A percentile compares a stretch with the other conserved stretches of the same genome.
phyloP scores from a whole-genome alignment of 1,284 basidiomycete species.

The Leccinum pseudoinsigne region DNA sequence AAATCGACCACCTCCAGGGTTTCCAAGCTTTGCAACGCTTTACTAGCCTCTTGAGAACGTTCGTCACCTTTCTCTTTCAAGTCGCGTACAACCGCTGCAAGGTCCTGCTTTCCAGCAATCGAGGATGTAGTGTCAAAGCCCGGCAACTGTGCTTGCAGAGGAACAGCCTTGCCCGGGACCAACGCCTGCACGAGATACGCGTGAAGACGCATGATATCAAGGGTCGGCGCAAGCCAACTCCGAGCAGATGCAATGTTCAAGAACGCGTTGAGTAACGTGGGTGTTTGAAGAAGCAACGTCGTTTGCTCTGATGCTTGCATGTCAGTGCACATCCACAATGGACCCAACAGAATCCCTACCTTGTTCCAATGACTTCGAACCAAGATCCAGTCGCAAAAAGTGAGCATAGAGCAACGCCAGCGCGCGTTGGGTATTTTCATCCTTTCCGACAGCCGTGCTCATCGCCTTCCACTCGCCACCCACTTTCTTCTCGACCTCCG shows the following conservation, averaged over 20 bases:
- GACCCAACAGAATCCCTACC: slow-evolving; percentile 45
- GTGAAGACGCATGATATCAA: slow-evolving; percentile 82
- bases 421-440: slow-evolving; percentile 46
- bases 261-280: slow-evolving; percentile 79
- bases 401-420: slow-evolving; percentile 86
- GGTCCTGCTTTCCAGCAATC: slow-evolving; percentile 21
- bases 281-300: slow-evolving; percentile 66
- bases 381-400: slow-evolving; percentile 73
- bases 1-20: slow-evolving; percentile 83
- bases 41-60: slow-evolving; percentile 53
- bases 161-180: slow-evolving; percentile 54
- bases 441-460: slow-evolving; percentile 38
- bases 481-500: slow-evolving; percentile 48
- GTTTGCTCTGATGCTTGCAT: slow-evolving; percentile 55
- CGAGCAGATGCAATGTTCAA: slow-evolving; percentile 85
- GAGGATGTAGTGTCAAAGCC: slow-evolving; percentile 56
- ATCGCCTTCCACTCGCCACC: slow-evolving; percentile 56
- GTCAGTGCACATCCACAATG: slow-evolving; percentile 12
- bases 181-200: slow-evolving; percentile 87
- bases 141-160: slow-evolving; percentile 67
- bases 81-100: slow-evolving; percentile 21
- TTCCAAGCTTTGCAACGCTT: slow-evolving; percentile 76
- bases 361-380: slow-evolving; percentile 54
- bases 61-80: slow-evolving; percentile 21
- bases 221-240: slow-evolving; percentile 88